Evolutionary conservation across 1,284 basidiomycete species (phyloP), one percentile per base, ranked within the genome.

Genomic region (Coniferiporia sulphurascens): DNA sequence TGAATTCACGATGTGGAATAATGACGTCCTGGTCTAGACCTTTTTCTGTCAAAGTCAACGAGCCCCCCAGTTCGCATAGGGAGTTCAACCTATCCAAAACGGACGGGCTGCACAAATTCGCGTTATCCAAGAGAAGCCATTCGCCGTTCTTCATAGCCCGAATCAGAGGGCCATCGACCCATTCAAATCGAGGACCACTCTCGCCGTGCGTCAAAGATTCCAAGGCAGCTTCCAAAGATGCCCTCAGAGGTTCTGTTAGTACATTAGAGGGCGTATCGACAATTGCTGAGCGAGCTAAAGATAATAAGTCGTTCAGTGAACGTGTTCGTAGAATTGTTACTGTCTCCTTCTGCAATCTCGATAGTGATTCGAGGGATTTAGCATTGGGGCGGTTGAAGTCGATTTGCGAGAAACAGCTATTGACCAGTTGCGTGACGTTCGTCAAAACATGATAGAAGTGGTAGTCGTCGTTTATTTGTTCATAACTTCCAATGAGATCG

Each of bases 51-150:
- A 99, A 80, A 35, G 87, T 86, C 34, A 99, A 75, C 0, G 78
- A 78, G 5, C 97, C 96, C 54, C 87, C 79, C 13, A 83, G 79
- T 74, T 99, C 97, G 70, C 97, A 98, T 9, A 99, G 84, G 38
- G 95, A 96, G 71, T 99, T 99, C 48, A 99, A 84, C 22, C 97
- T 86, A 76, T 99, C 97, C 27, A 99, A 83, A 4, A 99, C 95
- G 2, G 95, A 96, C 1, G 97, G 88, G 62, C 84, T 95, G 75
- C 97, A 99, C 12, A 96, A 79, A 70, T 99, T 99, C 55, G 97
- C 95, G 62, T 89, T 89, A 65, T 98, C 93, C 56, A 99, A 81
- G 48, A 98, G 77, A 52, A 98, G 76, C 95, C 97, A 98, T 65
- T 88, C 79, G 0, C 98, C 97, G 21, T 80, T 75, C 69, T 87